A percentile compares a stretch with the other conserved stretches of the same genome.
Conservation (phyloP, 257 asterid genomes). For the Plantago elongata region DNA sequence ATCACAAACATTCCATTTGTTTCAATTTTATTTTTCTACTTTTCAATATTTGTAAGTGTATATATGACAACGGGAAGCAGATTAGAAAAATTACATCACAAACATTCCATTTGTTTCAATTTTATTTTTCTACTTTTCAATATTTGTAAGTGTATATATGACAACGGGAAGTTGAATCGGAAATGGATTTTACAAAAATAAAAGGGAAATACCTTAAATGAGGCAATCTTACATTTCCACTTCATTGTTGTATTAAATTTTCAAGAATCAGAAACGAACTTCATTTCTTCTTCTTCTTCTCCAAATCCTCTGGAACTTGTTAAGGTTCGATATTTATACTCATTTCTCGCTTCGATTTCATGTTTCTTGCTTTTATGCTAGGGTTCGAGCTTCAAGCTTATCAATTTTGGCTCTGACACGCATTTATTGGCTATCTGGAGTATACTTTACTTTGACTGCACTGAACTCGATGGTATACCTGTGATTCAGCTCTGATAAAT, state of each 20-base stretch:
- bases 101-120: no score
- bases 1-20: no score
- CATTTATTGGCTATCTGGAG: neutral
- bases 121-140: no score
- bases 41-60: no score
- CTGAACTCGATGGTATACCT: neutral
- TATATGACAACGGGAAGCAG: no score
- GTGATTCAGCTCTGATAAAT: no score
- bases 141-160: no score
- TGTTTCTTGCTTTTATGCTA: neutral
- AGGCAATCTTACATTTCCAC: neutral
- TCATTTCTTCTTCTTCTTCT: neutral
- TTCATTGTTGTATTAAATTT: neutral
- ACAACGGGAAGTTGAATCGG: no score
- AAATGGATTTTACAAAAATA: no score
- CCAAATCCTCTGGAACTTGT: neutral
- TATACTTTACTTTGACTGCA: neutral
- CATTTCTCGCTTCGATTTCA: constrained; percentile 4
- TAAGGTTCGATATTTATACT: constrained; percentile 1
- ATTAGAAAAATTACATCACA: no score
- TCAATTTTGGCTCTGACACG: neutral
- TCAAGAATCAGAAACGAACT: neutral
- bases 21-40: no score
- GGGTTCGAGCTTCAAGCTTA: neutral
- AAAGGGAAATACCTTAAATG: neutral